phyloP scores from a whole-genome alignment of 495 filamentous ascomycete genomes.

The Hyaloscypha finlandica region DNA sequence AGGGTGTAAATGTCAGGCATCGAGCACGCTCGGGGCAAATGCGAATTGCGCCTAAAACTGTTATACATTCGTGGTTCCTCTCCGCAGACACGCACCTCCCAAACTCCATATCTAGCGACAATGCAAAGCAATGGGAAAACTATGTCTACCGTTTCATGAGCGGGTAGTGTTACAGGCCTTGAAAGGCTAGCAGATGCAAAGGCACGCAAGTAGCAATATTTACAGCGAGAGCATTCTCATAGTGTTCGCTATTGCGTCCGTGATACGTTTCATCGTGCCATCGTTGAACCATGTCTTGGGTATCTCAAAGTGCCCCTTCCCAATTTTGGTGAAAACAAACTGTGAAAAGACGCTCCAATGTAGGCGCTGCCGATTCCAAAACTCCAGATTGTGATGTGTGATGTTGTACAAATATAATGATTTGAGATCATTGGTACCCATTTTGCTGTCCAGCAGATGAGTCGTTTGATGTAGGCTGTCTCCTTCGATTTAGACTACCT shows the following conservation, averaged over 20 bases:
- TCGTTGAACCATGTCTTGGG: constrained; percentile 19
- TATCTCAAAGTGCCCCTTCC: constrained; percentile 26
- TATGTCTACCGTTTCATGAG: constrained; percentile 3
- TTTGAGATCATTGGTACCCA: constrained; percentile 21
- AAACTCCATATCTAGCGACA: background rate
- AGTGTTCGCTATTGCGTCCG: constrained; percentile 14
- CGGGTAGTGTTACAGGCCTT: background rate
- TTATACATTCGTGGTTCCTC: constrained; percentile 4
- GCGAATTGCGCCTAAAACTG: background rate
- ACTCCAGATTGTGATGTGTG: constrained; percentile 14
- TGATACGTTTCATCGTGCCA: constrained; percentile 11
- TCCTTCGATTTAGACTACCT: constrained; percentile 25
- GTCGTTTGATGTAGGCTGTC: constrained; percentile 21
- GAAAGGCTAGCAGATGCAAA: constrained; percentile 10
- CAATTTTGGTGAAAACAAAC: constrained; percentile 19
- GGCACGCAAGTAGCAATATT: constrained; percentile 16
- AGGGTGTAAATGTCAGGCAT: background rate
- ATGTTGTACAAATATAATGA: constrained; percentile 6
- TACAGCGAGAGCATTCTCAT: constrained; percentile 16
- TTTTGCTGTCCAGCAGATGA: constrained; percentile 18
- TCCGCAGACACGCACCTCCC: background rate
- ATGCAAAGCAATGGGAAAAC: constrained; percentile 2
- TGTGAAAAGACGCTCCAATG: constrained; percentile 5
- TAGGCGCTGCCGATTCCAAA: background rate
- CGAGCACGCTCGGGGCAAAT: background rate